These are phyloP conservation scores for Plectosphaerella cucumerina DNA, from an alignment of 2,329 filamentous ascomycete species.

Conservation along the genomic window DNA sequence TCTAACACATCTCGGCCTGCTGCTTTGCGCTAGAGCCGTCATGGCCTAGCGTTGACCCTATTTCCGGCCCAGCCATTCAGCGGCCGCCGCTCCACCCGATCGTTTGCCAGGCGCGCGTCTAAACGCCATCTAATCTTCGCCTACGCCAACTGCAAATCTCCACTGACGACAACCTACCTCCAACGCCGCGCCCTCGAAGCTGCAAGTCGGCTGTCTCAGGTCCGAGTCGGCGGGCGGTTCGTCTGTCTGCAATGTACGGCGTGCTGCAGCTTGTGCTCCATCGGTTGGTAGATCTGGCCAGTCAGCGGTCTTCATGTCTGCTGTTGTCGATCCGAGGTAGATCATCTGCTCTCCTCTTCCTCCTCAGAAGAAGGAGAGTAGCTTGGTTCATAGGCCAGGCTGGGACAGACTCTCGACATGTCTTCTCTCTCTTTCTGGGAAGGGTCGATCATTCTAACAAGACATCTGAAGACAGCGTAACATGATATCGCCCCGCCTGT, in stretches of 20 bases:
- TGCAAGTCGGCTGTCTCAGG: neutral
- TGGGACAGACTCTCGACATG: too few relatives aligned
- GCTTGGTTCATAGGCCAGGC: too few relatives aligned
- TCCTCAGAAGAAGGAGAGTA: too few relatives aligned
- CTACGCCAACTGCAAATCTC: constrained; percentile 4
- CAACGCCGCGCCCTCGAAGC: neutral
- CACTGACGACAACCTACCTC: neutral
- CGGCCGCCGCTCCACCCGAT: constrained; percentile 2
- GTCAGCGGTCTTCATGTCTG: neutral
- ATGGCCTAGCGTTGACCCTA: constrained; percentile 5
- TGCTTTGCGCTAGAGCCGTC: neutral
- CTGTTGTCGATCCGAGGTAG: neutral
- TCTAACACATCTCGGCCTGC: too few relatives aligned
- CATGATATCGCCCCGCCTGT: too few relatives aligned
- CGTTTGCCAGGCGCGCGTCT: constrained; percentile 12
- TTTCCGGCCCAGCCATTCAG: constrained; percentile 8
- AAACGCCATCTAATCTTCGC: constrained; percentile 3
- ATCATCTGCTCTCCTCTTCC: neutral
- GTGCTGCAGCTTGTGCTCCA: neutral
- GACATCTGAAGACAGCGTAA: too few relatives aligned
- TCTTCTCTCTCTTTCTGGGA: too few relatives aligned
- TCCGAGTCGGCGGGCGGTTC: neutral
- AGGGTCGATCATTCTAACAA: too few relatives aligned
- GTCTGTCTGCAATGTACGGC: neutral
- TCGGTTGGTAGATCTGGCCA: neutral